Base-by-base conservation (phyloP, 805 yeast genomes). In the Candida ascalaphidarum region DNA sequence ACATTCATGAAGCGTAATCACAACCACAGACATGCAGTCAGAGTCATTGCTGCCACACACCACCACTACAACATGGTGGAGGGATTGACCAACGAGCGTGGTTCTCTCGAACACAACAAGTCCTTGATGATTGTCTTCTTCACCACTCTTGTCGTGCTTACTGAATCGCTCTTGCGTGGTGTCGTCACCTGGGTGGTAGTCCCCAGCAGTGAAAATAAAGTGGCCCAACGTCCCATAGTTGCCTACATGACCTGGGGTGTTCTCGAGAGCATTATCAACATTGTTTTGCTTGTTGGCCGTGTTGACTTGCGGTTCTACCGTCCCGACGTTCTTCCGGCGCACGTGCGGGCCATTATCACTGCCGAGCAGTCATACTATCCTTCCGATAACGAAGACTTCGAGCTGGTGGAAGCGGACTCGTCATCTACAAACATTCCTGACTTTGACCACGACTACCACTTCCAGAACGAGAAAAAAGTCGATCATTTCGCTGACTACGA, bases 271-370 rank as follows among this genome's bases (percentile, higher is more conserved):
- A 41, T 77, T 17, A 72, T 76, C 32, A 69, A 76, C 37, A 30
- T 74, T 7, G 36, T 77, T 19, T 78, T 76, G 46, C 48, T 81
- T 31, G 43, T 76, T 20, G 74, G 77, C 11, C 68, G 94, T 49
- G 73, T 77, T 28, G 92, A 81, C 49, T 61, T 81, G 43, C 66
- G 92, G 50, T 81, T 81, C 56, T 81, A 81, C 65, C 74, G 82
- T 52, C 89, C 92, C 11, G 88, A 80, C 50, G 54, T 50, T 25
- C 55, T 72, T 33, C 67, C 63, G 10, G 43, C 45, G 23, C 52
- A 47, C 28, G 64, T 61, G 29, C 46, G 65, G 36, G 40, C 50
- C 11, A 61, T 61, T 30, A 49, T 61, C 22, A 61, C 68, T 3
- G 68, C 68, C 3, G 64, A 61, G 32, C 67, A 59, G 35, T 48